Percentiles rank a stretch among this genome's conserved stretches.
phyloP scores from a whole-genome alignment of 495 filamentous ascomycete genomes.

The Bathelium albidoporum region DNA sequence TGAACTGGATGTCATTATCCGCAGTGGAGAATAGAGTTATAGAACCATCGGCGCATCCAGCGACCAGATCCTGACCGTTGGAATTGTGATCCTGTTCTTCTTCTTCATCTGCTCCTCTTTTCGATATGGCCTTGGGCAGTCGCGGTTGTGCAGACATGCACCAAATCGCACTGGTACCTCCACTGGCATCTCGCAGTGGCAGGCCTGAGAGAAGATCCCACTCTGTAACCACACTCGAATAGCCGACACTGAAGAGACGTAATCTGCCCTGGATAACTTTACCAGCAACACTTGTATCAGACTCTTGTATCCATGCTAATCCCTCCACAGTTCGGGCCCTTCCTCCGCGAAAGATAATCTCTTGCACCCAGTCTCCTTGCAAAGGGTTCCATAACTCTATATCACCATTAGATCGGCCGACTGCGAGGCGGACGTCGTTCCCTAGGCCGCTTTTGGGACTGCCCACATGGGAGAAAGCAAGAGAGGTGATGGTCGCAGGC shows the following conservation, averaged over 20 bases:
- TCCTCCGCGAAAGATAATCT: constrained; percentile 73
- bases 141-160: constrained; percentile 82
- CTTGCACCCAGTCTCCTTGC: constrained; percentile 78
- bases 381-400: constrained; percentile 98
- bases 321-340: constrained; percentile 82
- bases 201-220: constrained; percentile 77
- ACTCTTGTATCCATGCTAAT: constrained; percentile 84
- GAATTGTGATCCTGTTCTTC: constrained; percentile 19
- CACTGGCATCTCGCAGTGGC: constrained; percentile 70
- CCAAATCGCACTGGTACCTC: constrained; percentile 95
- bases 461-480: constrained; percentile 81
- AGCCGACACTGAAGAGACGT: constrained; percentile 92
- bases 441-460: constrained; percentile 38
- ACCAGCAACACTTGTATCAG: constrained; percentile 49
- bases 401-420: constrained; percentile 89
- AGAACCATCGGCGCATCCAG: constrained; percentile 85
- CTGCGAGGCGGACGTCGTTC: constrained; percentile 61
- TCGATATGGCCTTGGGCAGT: constrained; percentile 28
- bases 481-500: constrained; percentile 81
- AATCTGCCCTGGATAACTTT: constrained; percentile 58
- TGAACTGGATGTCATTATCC: constrained; percentile 64
- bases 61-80: constrained; percentile 62
- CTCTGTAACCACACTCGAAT: constrained; percentile 82
- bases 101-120: constrained; percentile 29
- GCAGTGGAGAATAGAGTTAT: constrained; percentile 77